Evolutionary conservation across 2,329 filamentous ascomycete genomes (phyloP).

Genomic region (Alternaria atra): DNA sequence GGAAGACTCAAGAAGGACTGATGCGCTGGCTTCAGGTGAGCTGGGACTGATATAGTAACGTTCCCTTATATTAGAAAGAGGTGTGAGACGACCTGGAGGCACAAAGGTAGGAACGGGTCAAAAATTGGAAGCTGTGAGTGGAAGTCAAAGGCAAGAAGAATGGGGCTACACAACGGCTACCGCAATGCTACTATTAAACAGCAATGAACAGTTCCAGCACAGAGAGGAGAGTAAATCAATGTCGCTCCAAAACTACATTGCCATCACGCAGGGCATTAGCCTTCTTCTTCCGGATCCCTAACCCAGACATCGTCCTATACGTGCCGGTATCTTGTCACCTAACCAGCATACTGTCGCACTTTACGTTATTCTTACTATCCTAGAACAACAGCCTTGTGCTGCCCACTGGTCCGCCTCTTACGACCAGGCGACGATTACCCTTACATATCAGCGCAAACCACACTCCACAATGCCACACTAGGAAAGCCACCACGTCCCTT

Average conservation of each 20-base stretch:
- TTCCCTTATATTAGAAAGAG: not conserved
- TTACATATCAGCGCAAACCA: not conserved
- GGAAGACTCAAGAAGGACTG: not conserved
- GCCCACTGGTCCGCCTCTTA: not conserved
- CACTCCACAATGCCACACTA: too few species aligned
- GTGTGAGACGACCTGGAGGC: not conserved
- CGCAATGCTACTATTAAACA: not conserved
- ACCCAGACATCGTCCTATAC: not conserved
- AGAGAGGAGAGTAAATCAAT: fast-evolving
- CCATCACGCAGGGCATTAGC: not conserved
- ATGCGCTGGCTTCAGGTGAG: too few species aligned
- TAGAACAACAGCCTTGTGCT: not conserved
- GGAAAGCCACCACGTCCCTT: too few species aligned
- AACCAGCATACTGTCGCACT: not conserved
- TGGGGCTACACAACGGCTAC: not conserved
- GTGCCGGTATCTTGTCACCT: not conserved
- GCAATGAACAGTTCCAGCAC: not conserved
- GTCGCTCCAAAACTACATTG: not conserved
- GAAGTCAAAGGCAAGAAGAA: not conserved
- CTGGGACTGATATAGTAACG: not conserved
- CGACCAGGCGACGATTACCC: not conserved
- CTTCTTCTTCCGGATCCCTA: not conserved
- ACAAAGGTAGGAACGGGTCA: not conserved
- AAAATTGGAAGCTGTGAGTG: not conserved
- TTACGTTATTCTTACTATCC: not conserved